Conservation (phyloP, 768 basidiomycete genomes). For the Kwoniella heveanensis region DNA sequence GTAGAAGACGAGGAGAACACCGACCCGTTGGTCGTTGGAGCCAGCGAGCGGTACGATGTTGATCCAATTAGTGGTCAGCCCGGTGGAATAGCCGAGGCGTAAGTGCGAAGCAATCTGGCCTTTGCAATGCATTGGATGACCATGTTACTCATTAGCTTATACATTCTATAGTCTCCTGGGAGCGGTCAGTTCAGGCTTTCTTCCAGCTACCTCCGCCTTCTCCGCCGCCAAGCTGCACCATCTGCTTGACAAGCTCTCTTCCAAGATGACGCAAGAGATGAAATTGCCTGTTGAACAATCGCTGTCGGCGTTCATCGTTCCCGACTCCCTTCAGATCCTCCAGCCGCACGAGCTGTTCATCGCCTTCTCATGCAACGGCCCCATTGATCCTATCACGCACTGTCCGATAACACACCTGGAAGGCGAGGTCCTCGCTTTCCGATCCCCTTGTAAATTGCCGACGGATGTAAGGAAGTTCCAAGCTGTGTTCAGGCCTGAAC, state of each 20-base stretch:
- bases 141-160: not conserved
- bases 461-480: slow-evolving; percentile 44
- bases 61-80: slow-evolving; percentile 39
- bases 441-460: slow-evolving; percentile 47
- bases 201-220: slow-evolving; percentile 30
- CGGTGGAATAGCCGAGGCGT: slow-evolving; percentile 41
- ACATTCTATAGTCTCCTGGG: slow-evolving; percentile 26
- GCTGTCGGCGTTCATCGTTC: slow-evolving; percentile 45
- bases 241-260: slow-evolving; percentile 22
- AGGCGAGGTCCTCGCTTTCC: slow-evolving; percentile 37
- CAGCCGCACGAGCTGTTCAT: slow-evolving; percentile 41
- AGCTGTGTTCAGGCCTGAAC: slow-evolving; percentile 40
- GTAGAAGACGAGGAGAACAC: slow-evolving; percentile 11
- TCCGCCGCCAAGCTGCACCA: slow-evolving; percentile 31
- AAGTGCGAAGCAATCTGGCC: too few relatives aligned
- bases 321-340: slow-evolving; percentile 32
- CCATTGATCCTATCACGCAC: slow-evolving; percentile 30
- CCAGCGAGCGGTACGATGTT: slow-evolving; percentile 24
- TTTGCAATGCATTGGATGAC: too few relatives aligned
- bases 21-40: slow-evolving; percentile 11
- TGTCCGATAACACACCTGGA: slow-evolving; percentile 29
- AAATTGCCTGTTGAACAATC: slow-evolving; percentile 34
- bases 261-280: slow-evolving; percentile 28
- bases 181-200: slow-evolving; percentile 32
- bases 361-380: slow-evolving; percentile 24